Conservation (phyloP, 139 green algal species). For the Volvox reticuliferus region DNA sequence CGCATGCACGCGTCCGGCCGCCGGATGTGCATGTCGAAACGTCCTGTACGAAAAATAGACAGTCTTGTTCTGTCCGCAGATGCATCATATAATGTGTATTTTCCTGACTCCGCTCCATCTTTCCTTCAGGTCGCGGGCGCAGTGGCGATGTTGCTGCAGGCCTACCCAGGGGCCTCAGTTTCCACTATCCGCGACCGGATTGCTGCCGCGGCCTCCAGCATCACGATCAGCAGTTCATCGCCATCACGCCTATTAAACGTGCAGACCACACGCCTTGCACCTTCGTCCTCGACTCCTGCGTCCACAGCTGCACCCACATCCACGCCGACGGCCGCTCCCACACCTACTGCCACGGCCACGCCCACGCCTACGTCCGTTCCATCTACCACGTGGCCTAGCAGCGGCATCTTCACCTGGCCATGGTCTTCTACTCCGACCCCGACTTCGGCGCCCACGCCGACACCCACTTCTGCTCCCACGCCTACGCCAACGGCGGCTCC, state of each 20-base stretch:
- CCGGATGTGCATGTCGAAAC: too few relatives aligned
- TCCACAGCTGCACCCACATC: neutral
- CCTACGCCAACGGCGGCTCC: neutral
- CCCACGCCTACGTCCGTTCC: neutral
- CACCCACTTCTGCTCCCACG: neutral
- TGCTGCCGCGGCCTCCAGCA: conserved; percentile 14
- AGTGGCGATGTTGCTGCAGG: conserved; percentile 70
- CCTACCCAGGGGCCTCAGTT: conserved; percentile 47
- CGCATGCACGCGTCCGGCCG: too few relatives aligned
- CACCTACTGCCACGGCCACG: neutral
- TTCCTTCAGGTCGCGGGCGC: conserved; percentile 59
- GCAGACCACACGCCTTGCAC: conserved; percentile 41
- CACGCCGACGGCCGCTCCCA: neutral
- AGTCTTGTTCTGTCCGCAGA: too few relatives aligned
- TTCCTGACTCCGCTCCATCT: neutral
- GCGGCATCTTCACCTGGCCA: neutral
- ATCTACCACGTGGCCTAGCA: neutral
- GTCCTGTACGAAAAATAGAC: too few relatives aligned
- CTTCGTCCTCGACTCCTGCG: neutral
- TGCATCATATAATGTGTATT: too few relatives aligned
- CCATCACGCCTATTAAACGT: conserved; percentile 52
- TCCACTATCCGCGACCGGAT: conserved; percentile 39
- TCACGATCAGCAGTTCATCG: conserved; percentile 51
- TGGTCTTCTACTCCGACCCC: neutral
- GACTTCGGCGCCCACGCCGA: too few relatives aligned